Conservation (phyloP, 495 filamentous ascomycete species). For the Staphylotrichum longicolle region DNA sequence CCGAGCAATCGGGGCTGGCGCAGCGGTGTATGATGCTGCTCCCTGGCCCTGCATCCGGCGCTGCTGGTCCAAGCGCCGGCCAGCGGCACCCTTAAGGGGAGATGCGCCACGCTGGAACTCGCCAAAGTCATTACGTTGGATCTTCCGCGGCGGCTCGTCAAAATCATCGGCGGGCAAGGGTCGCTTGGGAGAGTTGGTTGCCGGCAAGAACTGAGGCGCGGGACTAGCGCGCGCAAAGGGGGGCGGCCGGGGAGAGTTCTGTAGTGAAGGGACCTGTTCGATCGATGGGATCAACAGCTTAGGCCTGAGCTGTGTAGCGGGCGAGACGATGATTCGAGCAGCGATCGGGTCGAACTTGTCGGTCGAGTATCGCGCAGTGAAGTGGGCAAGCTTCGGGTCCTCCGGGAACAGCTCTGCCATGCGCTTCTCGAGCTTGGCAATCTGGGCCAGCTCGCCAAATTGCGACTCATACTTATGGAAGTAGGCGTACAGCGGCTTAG, state of each 20-base stretch:
- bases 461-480: constrained; percentile 94
- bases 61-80: constrained; percentile 77
- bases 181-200: constrained; percentile 73
- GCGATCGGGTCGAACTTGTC: constrained; percentile 61
- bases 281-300: constrained; percentile 54
- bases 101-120: constrained; percentile 66
- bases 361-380: constrained; percentile 70
- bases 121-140: constrained; percentile 34
- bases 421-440: constrained; percentile 83
- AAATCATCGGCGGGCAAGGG: constrained; percentile 66
- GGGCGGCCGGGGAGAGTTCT: constrained; percentile 49
- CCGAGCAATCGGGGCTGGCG: constrained; percentile 60
- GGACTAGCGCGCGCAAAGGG: constrained; percentile 44
- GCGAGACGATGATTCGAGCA: constrained; percentile 78
- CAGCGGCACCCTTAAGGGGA: constrained; percentile 81
- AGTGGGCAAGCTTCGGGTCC: constrained; percentile 71
- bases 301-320: constrained; percentile 67
- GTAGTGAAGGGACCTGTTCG: constrained; percentile 49
- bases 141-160: constrained; percentile 81
- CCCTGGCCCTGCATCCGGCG: constrained; percentile 54
- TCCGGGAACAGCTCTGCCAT: constrained; percentile 91
- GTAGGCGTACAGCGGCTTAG: constrained; percentile 80
- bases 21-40: constrained; percentile 35
- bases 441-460: constrained; percentile 85
- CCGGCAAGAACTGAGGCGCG: constrained; percentile 48